A percentile compares a stretch with the other conserved stretches of the same genome.
Evolutionary conservation across 2,329 filamentous ascomycete species (phyloP).

Genomic region (Onygenales sp.): DNA sequence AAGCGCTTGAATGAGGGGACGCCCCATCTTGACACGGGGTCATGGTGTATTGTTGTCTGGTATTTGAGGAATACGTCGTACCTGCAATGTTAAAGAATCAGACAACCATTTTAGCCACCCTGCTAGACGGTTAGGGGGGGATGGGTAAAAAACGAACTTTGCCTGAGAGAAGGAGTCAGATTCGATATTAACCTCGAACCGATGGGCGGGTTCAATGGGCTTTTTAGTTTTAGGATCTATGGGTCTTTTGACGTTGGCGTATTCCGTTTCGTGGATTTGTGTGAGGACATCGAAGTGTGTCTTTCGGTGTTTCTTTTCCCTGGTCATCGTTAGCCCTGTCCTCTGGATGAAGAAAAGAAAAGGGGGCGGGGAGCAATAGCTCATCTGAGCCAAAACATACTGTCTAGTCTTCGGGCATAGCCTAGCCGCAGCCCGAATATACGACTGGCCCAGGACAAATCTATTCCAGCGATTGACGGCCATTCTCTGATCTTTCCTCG

Average conservation of each 20-base stretch:
- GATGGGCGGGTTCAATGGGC: slow-evolving; percentile 39
- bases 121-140: neutral
- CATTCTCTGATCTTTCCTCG: slow-evolving; percentile 38
- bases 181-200: slow-evolving; percentile 40
- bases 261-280: slow-evolving; percentile 37
- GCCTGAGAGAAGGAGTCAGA: slow-evolving; percentile 37
- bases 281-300: slow-evolving; percentile 34
- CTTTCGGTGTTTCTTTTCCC: slow-evolving; percentile 35
- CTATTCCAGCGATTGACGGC: slow-evolving; percentile 41
- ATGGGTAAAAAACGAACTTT: slow-evolving; percentile 26
- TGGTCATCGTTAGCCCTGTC: slow-evolving; percentile 11
- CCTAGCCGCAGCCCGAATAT: slow-evolving; percentile 35
- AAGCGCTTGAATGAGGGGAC: slow-evolving; percentile 38
- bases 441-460: slow-evolving; percentile 38
- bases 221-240: slow-evolving; percentile 34
- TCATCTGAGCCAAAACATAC: slow-evolving; percentile 15
- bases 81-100: slow-evolving; percentile 14
- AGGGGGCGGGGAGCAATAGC: neutral
- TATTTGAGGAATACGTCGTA: slow-evolving; percentile 39
- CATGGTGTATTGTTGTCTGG: slow-evolving; percentile 37
- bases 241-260: slow-evolving; percentile 33
- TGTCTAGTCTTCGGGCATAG: slow-evolving; percentile 36
- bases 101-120: neutral
- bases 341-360: neutral
- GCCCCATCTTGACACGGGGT: slow-evolving; percentile 35